phyloP scores from a whole-genome alignment of 1,284 basidiomycete species.

The Heterobasidion irregulare region DNA sequence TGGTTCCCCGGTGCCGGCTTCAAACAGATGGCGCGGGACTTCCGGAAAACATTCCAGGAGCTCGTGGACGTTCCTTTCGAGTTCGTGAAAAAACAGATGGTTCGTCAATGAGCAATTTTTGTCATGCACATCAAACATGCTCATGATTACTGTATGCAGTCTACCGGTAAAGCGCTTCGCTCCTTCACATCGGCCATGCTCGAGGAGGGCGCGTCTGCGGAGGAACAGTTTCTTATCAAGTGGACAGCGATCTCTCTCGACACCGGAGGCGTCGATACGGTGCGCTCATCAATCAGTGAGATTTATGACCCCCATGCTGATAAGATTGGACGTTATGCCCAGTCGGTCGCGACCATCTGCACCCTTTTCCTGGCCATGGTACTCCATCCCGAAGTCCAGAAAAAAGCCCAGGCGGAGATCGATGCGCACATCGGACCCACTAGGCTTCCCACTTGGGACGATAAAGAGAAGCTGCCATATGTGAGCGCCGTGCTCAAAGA shows the following conservation, averaged over 20 bases:
- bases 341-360: not conserved
- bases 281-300: not conserved
- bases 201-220: not conserved
- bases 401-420: slow-evolving; percentile 15
- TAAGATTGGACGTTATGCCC: not conserved
- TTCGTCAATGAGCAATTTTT: not conserved
- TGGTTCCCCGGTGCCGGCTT: not conserved
- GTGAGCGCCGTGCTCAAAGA: slow-evolving; percentile 11
- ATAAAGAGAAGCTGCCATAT: slow-evolving; percentile 12
- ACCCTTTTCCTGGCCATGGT: slow-evolving; percentile 14
- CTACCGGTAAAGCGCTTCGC: not conserved
- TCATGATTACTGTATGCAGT: not conserved
- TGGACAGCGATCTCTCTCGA: not conserved
- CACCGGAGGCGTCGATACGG: not conserved
- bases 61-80: not conserved
- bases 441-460: slow-evolving; percentile 11
- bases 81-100: not conserved
- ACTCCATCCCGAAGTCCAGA: slow-evolving; percentile 12
- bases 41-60: not conserved
- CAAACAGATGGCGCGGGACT: not conserved
- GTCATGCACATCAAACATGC: not conserved
- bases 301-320: not conserved
- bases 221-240: not conserved
- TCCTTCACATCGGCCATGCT: not conserved
- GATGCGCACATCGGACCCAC: slow-evolving; percentile 12